Evolutionary conservation across 768 basidiomycete genomes (phyloP).

Genomic region (Phaeotremella fagi): DNA sequence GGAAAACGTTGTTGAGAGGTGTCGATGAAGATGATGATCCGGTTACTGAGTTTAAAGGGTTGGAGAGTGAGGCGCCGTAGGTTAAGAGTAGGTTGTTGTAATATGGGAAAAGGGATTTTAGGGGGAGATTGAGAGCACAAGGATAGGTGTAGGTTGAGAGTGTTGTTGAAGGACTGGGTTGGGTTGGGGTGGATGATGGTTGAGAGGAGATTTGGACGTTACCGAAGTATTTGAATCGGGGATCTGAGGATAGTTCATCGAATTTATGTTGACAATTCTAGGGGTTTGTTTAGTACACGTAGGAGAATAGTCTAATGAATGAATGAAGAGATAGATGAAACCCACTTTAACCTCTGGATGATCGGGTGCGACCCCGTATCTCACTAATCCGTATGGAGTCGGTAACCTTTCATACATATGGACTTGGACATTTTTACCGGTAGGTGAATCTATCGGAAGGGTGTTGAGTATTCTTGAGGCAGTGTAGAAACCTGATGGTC

Average conservation of each 20-base stretch:
- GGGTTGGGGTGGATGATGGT: conserved; percentile 22
- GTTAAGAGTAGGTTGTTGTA: conserved; percentile 86
- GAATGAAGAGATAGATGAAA: not conserved
- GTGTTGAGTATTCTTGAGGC: conserved; percentile 75
- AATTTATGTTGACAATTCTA: conserved; percentile 98
- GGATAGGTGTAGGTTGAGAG: conserved; percentile 52
- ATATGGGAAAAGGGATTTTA: conserved; percentile 59
- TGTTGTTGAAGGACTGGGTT: conserved; percentile 10
- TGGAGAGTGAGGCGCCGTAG: conserved; percentile 67
- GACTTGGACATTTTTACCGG: conserved; percentile 54
- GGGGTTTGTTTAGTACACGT: not conserved
- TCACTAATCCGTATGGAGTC: conserved; percentile 88
- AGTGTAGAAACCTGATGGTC: conserved; percentile 94
- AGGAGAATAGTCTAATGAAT: not conserved
- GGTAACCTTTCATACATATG: conserved; percentile 90
- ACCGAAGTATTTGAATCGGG: conserved; percentile 82
- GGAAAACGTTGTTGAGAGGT: conserved; percentile 54
- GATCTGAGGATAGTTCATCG: conserved; percentile 70
- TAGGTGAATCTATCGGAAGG: conserved; percentile 51
- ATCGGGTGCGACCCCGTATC: conserved; percentile 96
- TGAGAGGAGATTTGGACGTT: conserved; percentile 58
- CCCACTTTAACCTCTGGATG: conserved; percentile 94
- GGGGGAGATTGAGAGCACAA: conserved; percentile 58
- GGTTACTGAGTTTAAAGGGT: conserved; percentile 55
- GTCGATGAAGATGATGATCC: conserved; percentile 52